These are phyloP conservation scores for Naegleria fowleri DNA, from an alignment of 208 protist species.

Conservation along the genomic window DNA sequence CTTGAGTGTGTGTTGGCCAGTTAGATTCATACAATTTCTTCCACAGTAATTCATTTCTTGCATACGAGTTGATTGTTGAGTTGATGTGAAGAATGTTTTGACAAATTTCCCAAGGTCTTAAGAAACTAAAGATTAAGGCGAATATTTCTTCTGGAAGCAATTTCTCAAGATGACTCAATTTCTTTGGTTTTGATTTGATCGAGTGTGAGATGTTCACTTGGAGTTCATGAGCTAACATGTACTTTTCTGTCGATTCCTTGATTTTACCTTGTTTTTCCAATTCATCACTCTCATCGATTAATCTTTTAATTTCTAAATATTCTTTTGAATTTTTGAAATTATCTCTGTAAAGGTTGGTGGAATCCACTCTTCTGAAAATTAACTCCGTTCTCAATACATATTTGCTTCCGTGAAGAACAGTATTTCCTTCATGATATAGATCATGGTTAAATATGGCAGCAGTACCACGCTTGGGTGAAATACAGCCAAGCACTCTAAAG, in stretches of 20 bases:
- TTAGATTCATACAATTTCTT: background rate
- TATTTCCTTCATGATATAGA: no score
- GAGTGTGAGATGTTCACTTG: background rate
- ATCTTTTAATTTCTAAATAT: background rate
- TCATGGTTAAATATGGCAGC: no score
- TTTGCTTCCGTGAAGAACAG: no score
- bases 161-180: background rate
- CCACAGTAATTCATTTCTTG: background rate
- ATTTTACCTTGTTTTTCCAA: background rate
- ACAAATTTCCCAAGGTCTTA: background rate
- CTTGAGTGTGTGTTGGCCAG: background rate
- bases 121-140: background rate
- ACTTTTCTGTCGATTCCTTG: background rate
- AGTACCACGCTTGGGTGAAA: no score
- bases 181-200: background rate
- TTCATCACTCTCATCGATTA: background rate
- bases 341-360: background rate
- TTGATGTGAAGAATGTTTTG: background rate
- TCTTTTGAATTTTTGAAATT: background rate
- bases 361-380: background rate
- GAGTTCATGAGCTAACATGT: background rate
- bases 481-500: no score
- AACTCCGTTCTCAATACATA: constrained; percentile 28
- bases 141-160: background rate
- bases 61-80: background rate